Evolutionary conservation across 176 grass and related monocot genomes (phyloP).

Genomic region (Eleusine indica): DNA sequence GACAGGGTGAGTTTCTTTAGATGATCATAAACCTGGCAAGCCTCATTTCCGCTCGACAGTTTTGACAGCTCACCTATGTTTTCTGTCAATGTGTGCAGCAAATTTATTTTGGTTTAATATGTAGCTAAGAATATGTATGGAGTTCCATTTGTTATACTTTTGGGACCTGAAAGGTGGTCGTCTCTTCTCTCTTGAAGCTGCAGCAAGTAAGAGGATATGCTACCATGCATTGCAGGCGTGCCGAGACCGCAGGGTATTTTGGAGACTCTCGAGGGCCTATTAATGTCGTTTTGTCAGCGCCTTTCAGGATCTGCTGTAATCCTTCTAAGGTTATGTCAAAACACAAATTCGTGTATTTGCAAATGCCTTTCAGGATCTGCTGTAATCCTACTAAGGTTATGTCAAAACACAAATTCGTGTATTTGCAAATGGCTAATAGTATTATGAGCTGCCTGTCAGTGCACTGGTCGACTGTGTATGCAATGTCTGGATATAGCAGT

Average conservation of each 20-base stretch:
- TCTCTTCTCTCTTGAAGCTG: not conserved
- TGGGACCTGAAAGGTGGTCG: conserved; percentile 8
- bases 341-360: conserved; percentile 26
- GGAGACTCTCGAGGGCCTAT: not conserved
- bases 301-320: conserved; percentile 35
- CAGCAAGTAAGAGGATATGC: not conserved
- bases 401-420: conserved; percentile 17
- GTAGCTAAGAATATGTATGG: not conserved
- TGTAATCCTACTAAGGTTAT: conserved; percentile 42
- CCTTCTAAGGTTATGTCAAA: conserved; percentile 27
- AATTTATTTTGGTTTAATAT: not conserved
- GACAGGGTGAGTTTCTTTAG: not conserved
- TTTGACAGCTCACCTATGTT: not conserved
- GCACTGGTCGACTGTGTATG: not conserved
- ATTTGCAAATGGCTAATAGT: conserved; percentile 36
- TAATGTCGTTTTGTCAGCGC: conserved; percentile 22
- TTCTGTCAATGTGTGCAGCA: not conserved
- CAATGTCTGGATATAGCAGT: not conserved
- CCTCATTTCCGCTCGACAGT: not conserved
- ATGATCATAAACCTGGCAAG: not conserved
- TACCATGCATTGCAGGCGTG: not conserved
- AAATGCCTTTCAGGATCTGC: conserved; percentile 6
- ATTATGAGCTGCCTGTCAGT: not conserved
- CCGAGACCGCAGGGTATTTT: not conserved
- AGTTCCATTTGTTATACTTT: not conserved